Percentiles rank a stretch among this genome's conserved stretches.
phyloP scores from a whole-genome alignment of 2,329 filamentous ascomycete species.

The Fusarium brachygibbosum region DNA sequence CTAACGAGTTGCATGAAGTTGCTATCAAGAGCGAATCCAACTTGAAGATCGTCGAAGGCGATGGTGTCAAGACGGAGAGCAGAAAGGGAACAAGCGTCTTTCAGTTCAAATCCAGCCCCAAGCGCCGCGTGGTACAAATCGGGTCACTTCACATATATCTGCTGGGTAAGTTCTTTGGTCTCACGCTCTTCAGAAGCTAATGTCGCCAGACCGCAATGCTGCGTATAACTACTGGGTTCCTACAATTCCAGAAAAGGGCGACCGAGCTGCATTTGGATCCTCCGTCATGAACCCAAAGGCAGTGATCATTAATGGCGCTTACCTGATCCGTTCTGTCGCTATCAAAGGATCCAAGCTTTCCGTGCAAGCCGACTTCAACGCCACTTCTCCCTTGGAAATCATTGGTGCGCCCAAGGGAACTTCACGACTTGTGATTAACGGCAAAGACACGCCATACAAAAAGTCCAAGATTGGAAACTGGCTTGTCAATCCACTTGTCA shows the following conservation, averaged over 20 bases:
- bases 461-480: constrained; percentile 62
- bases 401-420: constrained; percentile 70
- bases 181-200: background rate
- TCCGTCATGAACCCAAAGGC: constrained; percentile 52
- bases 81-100: constrained; percentile 44
- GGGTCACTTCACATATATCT: constrained; percentile 60
- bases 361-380: constrained; percentile 79
- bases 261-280: constrained; percentile 50
- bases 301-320: constrained; percentile 71
- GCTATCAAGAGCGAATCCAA: constrained; percentile 56
- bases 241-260: constrained; percentile 59
- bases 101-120: constrained; percentile 51
- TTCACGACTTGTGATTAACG: constrained; percentile 61
- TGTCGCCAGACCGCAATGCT: constrained; percentile 66
- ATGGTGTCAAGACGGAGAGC: constrained; percentile 46
- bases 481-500: constrained; percentile 62
- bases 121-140: constrained; percentile 52
- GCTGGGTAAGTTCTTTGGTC: constrained; percentile 45
- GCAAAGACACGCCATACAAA: constrained; percentile 54
- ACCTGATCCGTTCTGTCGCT: constrained; percentile 72
- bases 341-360: constrained; percentile 69
- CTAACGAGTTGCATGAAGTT: constrained; percentile 73
- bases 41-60: constrained; percentile 45
- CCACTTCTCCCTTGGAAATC: constrained; percentile 75
- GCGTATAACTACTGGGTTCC: constrained; percentile 79